Base-by-base conservation (phyloP, 371 early-diverging fungal species). In the Fennellomyces sp. region DNA sequence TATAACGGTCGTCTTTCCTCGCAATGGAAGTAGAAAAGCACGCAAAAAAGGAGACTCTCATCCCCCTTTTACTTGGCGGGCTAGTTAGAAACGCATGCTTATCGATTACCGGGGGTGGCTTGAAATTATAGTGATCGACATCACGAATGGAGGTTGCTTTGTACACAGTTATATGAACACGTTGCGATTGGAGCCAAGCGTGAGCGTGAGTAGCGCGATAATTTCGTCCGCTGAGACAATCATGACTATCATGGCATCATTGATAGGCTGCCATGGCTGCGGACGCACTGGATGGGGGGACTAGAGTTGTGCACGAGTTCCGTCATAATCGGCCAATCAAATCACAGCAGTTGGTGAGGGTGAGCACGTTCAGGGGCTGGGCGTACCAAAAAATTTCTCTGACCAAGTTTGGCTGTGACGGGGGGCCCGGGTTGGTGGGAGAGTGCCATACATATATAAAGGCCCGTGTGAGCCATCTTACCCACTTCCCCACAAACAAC, bases 201-300 rank as follows among this genome's bases (percentile, higher is more conserved):
- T 45, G 45, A n/a, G n/a, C n/a, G 45, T 15, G n/a, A 45, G n/a
- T 45, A 45, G n/a, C 45, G n/a, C 45, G 23, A 45, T 45, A 23
- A 23, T 25, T 23, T 23, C 12, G 45, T 25, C 45, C 10, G n/a
- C 45, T 21, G n/a, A 10, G 45, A 45, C 45, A 45, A 45, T 45
- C 45, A 45, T 45, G 45, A 45, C 45, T 23, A 45, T 45, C 45
- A 45, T 45, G 45, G 45, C 23, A 45, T 45, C 45, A 45, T 45
- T 45, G 45, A 45, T 45, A 45, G 45, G 45, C 45, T 45, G 45
- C 21, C 17, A 45, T 45, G 21, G 45, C 45, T 45, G 45, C 45
- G 21, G 45, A 45, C 45, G 45, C 45, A 45, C 45, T 45, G 45
- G n/a, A 45, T 45, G 45, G 45, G 45, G 45, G 45, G 19, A 2